Conservation (phyloP, 2,329 filamentous ascomycete species). For the Aureobasidium subglaciale region DNA sequence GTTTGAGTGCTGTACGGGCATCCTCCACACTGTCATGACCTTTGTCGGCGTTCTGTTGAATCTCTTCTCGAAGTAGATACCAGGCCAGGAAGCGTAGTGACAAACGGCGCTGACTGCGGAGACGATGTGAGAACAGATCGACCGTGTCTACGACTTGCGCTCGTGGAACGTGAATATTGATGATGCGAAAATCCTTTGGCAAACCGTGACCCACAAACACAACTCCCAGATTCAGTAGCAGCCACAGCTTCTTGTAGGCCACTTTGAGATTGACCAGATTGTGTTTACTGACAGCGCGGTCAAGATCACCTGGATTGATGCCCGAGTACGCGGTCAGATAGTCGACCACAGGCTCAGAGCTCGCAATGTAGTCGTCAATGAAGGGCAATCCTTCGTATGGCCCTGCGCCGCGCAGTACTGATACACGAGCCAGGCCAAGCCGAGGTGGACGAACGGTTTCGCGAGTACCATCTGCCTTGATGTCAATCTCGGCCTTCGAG, state of each 20-base stretch:
- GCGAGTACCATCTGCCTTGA: conserved; percentile 87
- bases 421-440: conserved; percentile 86
- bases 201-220: conserved; percentile 90
- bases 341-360: conserved; percentile 85
- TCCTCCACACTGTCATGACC: conserved; percentile 91
- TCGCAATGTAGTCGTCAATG: conserved; percentile 94
- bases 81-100: conserved; percentile 88
- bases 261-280: conserved; percentile 81
- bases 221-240: conserved; percentile 88
- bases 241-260: conserved; percentile 97
- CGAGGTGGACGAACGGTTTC: conserved; percentile 88
- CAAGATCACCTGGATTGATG: conserved; percentile 77
- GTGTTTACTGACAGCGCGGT: conserved; percentile 68
- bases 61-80: conserved; percentile 85
- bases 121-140: conserved; percentile 77
- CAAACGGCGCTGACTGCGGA: conserved; percentile 69
- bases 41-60: conserved; percentile 67
- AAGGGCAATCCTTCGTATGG: conserved; percentile 76
- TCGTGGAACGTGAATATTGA: conserved; percentile 93
- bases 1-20: conserved; percentile 77
- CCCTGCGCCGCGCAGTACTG: conserved; percentile 75
- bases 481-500: conserved; percentile 87
- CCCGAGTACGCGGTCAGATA: conserved; percentile 93
- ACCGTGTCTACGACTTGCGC: conserved; percentile 90
- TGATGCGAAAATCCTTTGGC: conserved; percentile 92